phyloP scores from a whole-genome alignment of 129 eudicot genomes.

The Kitagawia praeruptora region DNA sequence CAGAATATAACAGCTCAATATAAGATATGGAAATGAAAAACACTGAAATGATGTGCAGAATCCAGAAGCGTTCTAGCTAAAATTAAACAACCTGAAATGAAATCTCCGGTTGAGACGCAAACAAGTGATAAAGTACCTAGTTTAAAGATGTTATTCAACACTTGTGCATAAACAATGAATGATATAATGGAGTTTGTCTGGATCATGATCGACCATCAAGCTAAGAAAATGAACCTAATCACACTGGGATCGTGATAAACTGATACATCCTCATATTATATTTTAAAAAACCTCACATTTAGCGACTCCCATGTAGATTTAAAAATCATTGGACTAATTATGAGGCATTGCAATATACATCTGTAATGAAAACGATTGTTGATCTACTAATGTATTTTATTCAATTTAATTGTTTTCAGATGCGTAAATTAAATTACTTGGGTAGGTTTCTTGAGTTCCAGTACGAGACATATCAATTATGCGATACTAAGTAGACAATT shows the following conservation, averaged over 20 bases:
- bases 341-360: background rate
- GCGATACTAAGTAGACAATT: background rate
- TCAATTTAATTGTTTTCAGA: background rate
- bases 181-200: background rate
- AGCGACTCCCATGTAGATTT: background rate
- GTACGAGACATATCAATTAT: background rate
- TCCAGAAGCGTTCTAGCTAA: background rate
- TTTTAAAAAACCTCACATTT: background rate
- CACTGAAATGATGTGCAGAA: background rate
- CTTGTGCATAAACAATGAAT: background rate
- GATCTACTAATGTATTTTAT: background rate
- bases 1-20: background rate
- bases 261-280: background rate
- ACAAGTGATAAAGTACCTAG: background rate
- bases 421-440: background rate
- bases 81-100: background rate
- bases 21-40: background rate
- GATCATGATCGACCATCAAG: background rate
- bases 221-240: background rate
- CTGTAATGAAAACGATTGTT: constrained; percentile 3
- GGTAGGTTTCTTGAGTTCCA: background rate
- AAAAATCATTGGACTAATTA: background rate
- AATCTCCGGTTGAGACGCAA: constrained; percentile 1
- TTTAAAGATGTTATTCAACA: background rate
- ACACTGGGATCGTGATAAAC: background rate